A percentile compares a stretch with the other conserved stretches of the same genome.
Conservation (phyloP, 2,329 filamentous ascomycete species). For the Parafenestella ontariensis region DNA sequence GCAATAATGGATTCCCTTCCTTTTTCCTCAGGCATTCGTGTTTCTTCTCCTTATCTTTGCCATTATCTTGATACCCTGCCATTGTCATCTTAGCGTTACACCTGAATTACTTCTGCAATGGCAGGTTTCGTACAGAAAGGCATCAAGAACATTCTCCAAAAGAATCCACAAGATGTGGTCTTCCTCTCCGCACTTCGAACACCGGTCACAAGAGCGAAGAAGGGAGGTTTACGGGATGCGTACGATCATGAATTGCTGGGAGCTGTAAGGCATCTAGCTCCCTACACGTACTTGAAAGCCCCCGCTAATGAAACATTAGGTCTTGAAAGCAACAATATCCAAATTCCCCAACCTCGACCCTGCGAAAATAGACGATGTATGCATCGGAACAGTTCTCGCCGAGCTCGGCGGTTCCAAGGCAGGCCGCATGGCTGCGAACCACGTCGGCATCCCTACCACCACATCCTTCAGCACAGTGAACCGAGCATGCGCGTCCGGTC, state of each 20-base stretch:
- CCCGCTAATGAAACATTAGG: conserved; percentile 37
- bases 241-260: conserved; percentile 90
- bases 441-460: conserved; percentile 75
- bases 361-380: conserved; percentile 76
- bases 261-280: conserved; percentile 50
- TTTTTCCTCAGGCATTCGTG: conserved; percentile 5
- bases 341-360: conserved; percentile 77
- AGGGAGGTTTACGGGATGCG: conserved; percentile 83
- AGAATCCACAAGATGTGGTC: conserved; percentile 81
- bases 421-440: conserved; percentile 87
- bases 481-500: conserved; percentile 79
- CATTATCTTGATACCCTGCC: conserved; percentile 7
- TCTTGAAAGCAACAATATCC: conserved; percentile 71
- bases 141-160: conserved; percentile 77
- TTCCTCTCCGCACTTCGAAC: conserved; percentile 91
- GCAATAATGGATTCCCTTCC: conserved; percentile 10
- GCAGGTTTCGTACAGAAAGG: conserved; percentile 63
- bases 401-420: conserved; percentile 92
- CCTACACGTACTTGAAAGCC: conserved; percentile 49
- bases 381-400: conserved; percentile 86
- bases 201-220: conserved; percentile 81
- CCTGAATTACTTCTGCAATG: conserved; percentile 39
- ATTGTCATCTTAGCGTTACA: conserved; percentile 21
- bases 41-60: not conserved
- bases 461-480: conserved; percentile 88